These are phyloP conservation scores for Teratosphaeria epicoccoides DNA, from an alignment of 2,329 filamentous ascomycete species.

Conservation along the genomic window DNA sequence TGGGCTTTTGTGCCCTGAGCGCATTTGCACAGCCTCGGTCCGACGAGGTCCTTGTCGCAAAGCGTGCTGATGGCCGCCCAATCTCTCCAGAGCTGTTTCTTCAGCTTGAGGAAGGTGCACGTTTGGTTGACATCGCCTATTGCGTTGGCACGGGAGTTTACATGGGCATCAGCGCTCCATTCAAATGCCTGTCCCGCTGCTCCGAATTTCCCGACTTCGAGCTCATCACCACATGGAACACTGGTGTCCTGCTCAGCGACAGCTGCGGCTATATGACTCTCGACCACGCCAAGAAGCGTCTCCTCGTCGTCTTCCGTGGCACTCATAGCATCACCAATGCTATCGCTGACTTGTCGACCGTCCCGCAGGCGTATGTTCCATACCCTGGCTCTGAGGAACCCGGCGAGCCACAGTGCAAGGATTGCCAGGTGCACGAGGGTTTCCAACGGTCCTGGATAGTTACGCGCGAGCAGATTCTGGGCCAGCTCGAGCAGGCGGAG, in stretches of 20 bases:
- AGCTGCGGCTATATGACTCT: constrained; percentile 89
- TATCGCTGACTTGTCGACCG: constrained; percentile 76
- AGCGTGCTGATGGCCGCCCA: neutral
- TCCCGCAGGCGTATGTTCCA: constrained; percentile 82
- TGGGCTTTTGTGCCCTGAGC: neutral
- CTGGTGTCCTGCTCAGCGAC: constrained; percentile 73
- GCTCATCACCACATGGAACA: constrained; percentile 79
- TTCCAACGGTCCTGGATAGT: constrained; percentile 78
- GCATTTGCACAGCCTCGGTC: neutral
- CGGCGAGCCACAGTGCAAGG: constrained; percentile 52
- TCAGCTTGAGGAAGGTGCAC: constrained; percentile 76
- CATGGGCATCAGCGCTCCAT: constrained; percentile 72
- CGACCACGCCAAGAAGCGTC: constrained; percentile 57
- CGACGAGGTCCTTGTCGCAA: neutral
- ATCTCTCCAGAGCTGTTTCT: constrained; percentile 59
- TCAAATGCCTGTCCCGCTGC: constrained; percentile 76
- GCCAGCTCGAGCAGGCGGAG: constrained; percentile 51
- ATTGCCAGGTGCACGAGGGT: constrained; percentile 87
- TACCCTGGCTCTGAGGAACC: constrained; percentile 49
- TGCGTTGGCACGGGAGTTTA: constrained; percentile 72
- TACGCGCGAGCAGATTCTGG: constrained; percentile 59
- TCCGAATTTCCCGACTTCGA: constrained; percentile 70
- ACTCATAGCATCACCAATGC: constrained; percentile 92
- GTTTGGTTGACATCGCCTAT: constrained; percentile 87
- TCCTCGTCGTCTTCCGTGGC: constrained; percentile 83